These are phyloP conservation scores for Rhodosorus marinus DNA, from an alignment of 23 red algal species.

Conservation along the genomic window DNA sequence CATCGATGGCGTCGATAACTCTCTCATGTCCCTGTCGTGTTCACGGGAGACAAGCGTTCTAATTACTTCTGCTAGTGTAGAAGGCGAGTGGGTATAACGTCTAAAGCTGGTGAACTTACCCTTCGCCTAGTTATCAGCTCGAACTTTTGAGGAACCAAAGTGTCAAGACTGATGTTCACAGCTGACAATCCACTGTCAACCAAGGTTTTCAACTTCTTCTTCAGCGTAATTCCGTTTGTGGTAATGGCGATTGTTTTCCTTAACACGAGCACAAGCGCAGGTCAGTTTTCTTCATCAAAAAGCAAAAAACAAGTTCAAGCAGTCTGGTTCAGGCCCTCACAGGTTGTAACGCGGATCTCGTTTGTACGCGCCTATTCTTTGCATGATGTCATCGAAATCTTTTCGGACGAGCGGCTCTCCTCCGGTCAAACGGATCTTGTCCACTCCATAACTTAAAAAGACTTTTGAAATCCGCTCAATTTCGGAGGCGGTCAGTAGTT, in stretches of 20 bases:
- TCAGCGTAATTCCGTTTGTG: conserved; percentile 51
- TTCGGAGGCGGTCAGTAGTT: conserved; percentile 34
- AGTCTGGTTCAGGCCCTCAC: too few species aligned
- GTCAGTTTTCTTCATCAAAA: too few species aligned
- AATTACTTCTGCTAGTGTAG: not conserved
- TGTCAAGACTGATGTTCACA: conserved; percentile 64
- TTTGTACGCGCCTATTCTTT: not conserved
- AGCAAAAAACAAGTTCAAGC: too few species aligned
- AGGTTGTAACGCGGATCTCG: not conserved
- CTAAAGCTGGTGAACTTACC: too few species aligned
- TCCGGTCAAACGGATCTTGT: conserved; percentile 75
- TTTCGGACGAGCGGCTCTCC: conserved; percentile 63
- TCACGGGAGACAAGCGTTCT: too few species aligned
- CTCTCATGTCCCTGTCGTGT: conserved; percentile 21
- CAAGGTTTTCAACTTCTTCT: conserved; percentile 23
- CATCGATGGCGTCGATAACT: conserved; percentile 17
- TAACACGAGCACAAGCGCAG: too few species aligned
- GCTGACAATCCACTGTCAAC: conserved; percentile 12
- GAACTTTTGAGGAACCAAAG: conserved; percentile 35
- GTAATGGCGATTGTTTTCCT: conserved; percentile 48
- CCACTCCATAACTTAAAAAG: conserved; percentile 20
- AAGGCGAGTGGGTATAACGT: not conserved
- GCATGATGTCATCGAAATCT: conserved; percentile 21
- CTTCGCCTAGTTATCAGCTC: conserved; percentile 41
- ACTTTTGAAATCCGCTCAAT: conserved; percentile 18